A percentile compares a stretch with the other conserved stretches of the same genome.
Evolutionary conservation across 176 grass and related monocot species (phyloP).

Genomic region (Musa acuminata): DNA sequence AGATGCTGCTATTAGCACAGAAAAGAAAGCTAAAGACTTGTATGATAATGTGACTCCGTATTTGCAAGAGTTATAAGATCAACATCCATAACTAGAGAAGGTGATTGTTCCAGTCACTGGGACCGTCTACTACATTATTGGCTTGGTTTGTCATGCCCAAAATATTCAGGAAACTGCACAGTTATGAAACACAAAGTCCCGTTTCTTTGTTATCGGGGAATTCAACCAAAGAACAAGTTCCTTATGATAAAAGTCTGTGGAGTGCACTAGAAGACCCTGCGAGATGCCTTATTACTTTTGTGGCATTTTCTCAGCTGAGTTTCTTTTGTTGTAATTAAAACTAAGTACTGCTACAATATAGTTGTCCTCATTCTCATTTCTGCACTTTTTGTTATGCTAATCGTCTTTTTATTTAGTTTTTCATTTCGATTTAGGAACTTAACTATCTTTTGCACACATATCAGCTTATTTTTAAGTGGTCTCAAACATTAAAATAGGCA

Average conservation of each 20-base stretch:
- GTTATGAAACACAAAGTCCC: constrained; percentile 48
- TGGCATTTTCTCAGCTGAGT: constrained; percentile 85
- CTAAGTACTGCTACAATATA: neutral
- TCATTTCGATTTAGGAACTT: neutral
- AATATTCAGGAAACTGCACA: constrained; percentile 68
- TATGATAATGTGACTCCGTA: constrained; percentile 47
- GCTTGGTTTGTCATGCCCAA: constrained; percentile 92
- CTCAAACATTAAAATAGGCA: no score
- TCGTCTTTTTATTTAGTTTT: neutral
- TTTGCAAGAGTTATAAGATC: constrained; percentile 49
- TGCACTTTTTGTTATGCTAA: neutral
- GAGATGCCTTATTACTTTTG: constrained; percentile 86
- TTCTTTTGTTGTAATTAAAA: neutral
- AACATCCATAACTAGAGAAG: constrained; percentile 74
- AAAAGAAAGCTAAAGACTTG: constrained; percentile 63
- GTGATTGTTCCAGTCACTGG: constrained; percentile 61
- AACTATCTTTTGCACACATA: neutral
- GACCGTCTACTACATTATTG: constrained; percentile 48
- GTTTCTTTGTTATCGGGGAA: constrained; percentile 46
- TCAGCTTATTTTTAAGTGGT: no score
- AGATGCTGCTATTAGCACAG: constrained; percentile 41
- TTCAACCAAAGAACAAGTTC: constrained; percentile 35
- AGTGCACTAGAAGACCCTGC: constrained; percentile 81
- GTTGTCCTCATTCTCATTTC: neutral
- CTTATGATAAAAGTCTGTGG: constrained; percentile 80